A percentile compares a stretch with the other conserved stretches of the same genome.
These are phyloP conservation scores for Epichloe brachyelytri DNA, from an alignment of 2,329 filamentous ascomycete species.

Conservation along the genomic window DNA sequence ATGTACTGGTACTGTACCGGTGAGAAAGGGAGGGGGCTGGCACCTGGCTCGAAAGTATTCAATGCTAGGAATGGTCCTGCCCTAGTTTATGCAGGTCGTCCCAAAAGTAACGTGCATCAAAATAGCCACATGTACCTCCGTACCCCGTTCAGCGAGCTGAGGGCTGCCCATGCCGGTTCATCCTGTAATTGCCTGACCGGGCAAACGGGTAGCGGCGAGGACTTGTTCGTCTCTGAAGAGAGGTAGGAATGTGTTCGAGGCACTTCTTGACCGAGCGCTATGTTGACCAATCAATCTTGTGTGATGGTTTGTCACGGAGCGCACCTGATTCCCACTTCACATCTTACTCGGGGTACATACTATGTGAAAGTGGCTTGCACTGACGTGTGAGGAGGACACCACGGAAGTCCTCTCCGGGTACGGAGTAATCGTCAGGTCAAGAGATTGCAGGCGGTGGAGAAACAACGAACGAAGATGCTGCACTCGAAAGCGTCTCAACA, in stretches of 20 bases:
- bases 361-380: background rate
- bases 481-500: background rate
- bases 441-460: background rate
- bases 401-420: background rate
- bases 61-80: background rate
- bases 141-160: background rate
- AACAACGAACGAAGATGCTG: background rate
- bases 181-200: background rate
- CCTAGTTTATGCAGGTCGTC: background rate
- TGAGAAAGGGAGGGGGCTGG: background rate
- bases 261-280: slow-evolving; percentile 4
- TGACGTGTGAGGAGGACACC: slow-evolving; percentile 1
- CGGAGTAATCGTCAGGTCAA: background rate
- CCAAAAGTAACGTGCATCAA: background rate
- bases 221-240: background rate
- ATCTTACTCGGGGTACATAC: background rate
- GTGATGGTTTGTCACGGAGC: slow-evolving; percentile 1
- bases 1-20: background rate
- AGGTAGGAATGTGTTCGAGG: background rate
- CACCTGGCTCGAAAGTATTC: background rate
- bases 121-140: background rate
- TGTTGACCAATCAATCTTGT: slow-evolving; percentile 2
- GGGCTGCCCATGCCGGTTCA: background rate
- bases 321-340: background rate
- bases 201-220: background rate